Base-by-base conservation (phyloP, 805 yeast genomes). In the Metschnikowia colocasiae region DNA sequence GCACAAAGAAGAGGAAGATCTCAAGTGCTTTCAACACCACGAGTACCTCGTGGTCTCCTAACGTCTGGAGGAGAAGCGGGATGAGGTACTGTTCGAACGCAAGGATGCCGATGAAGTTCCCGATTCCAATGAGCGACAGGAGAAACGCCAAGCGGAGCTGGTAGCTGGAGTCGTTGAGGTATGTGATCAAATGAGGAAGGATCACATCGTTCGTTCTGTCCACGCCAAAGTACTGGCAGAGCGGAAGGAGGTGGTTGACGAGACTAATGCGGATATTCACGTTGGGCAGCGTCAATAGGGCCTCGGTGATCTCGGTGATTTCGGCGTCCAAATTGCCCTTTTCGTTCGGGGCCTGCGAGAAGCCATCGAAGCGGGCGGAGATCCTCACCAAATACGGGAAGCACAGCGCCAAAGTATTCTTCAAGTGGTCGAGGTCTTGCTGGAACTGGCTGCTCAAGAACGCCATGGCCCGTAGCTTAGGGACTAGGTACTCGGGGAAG, bases 201-300 rank as follows among this genome's bases (percentile, higher is more conserved):
- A 94, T 82, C 34, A 94, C 73, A 61, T 94, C 98, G 59, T 87
- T 91, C 0, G 97, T 85, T 55, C 82, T 87, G 46, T 88, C 95
- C 46, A 84, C 81, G 0, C 97, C 97, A 60, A 94, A 83, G 49
- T 85, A 86, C 8, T 82, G 73, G 56, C 97, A 88, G 3, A 94
- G 63, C 0, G 90, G 87, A 6, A 85, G 69, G n/a, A 91, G 83
- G 50, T 87, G 81, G 36, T 75, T 68, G 40, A 94, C 69, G 7
- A 94, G 65, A 0, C 94, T 76, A 32, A 87, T 76, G 49, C 85
- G 81, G 0, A 91, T 96, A 42, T 72, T 69, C 0, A 84, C 64
- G 46, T 78, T 81, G 4, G 73, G 67, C 59, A 90, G 97, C 0
- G 95, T 87, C 39, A 94, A 67, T 5, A 92, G 62, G 1, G 76